Percentiles rank a stretch among this genome's conserved stretches.
These are phyloP conservation scores for Monosporascus sp. DNA, from an alignment of 2,329 filamentous ascomycete species.

Conservation along the genomic window DNA sequence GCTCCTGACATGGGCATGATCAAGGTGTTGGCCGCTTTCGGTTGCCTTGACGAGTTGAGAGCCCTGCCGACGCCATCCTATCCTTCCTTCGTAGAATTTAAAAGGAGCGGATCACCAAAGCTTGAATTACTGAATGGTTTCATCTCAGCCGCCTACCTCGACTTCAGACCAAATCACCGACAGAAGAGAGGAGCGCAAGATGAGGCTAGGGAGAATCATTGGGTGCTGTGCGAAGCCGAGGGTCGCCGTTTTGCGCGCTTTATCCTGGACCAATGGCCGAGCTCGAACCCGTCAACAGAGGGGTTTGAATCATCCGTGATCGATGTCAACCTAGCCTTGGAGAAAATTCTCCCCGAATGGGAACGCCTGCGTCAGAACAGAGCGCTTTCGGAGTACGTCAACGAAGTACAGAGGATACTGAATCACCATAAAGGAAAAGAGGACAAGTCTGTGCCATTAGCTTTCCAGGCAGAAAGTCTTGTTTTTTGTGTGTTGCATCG, in stretches of 20 bases:
- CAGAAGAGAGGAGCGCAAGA: neutral
- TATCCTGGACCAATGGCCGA: slow-evolving; percentile 12
- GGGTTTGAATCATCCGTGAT: neutral
- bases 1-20: slow-evolving; percentile 20
- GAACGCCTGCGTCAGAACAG: slow-evolving; percentile 10
- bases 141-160: slow-evolving; percentile 4
- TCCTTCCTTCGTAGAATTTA: slow-evolving; percentile 12
- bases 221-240: slow-evolving; percentile 7
- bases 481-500: slow-evolving; percentile 1
- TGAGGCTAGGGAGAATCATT: slow-evolving; percentile 1
- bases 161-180: neutral
- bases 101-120: slow-evolving; percentile 10
- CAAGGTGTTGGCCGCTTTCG: slow-evolving; percentile 12
- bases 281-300: neutral
- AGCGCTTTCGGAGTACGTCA: slow-evolving; percentile 8
- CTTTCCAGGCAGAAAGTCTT: slow-evolving; percentile 1
- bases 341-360: slow-evolving; percentile 11
- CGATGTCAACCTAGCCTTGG: slow-evolving; percentile 2
- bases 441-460: neutral
- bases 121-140: slow-evolving; percentile 8
- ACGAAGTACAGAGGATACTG: slow-evolving; percentile 8
- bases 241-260: slow-evolving; percentile 1
- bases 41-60: slow-evolving; percentile 7
- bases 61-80: slow-evolving; percentile 9
- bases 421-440: neutral